Conservation (phyloP, 768 basidiomycete species). For the Austroboletus eburneus region DNA sequence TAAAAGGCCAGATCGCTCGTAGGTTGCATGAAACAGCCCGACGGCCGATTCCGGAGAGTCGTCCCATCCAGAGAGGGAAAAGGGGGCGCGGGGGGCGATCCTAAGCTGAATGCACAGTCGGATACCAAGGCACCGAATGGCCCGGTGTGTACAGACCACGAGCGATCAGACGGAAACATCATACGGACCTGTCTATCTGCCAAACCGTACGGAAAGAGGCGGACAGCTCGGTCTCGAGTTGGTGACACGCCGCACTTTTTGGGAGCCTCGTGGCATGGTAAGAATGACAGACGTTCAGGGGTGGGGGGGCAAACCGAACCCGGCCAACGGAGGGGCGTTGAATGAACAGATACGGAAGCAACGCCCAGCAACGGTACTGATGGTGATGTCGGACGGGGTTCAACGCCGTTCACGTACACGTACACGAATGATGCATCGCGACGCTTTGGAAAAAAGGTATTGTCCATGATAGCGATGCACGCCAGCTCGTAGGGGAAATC, state of each 20-base stretch:
- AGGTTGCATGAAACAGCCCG: not conserved
- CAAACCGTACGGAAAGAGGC: not conserved
- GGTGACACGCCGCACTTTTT: not conserved
- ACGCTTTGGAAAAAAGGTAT: not conserved
- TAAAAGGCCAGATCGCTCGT: too few species aligned
- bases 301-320: too few species aligned
- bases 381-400: too few species aligned
- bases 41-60: not conserved
- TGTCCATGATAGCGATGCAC: conserved; percentile 7
- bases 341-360: not conserved
- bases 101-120: too few species aligned
- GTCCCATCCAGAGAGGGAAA: too few species aligned
- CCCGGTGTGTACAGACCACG: too few species aligned
- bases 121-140: not conserved
- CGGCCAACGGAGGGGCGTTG: too few species aligned
- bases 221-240: not conserved
- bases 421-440: not conserved
- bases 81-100: too few species aligned
- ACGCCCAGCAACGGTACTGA: too few species aligned
- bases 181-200: not conserved
- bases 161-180: too few species aligned
- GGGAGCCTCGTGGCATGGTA: not conserved
- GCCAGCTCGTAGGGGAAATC: conserved; percentile 15
- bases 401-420: not conserved
- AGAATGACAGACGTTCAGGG: too few species aligned